Base-by-base conservation (phyloP, 148 eudicot species). In the Cornus kousa region DNA sequence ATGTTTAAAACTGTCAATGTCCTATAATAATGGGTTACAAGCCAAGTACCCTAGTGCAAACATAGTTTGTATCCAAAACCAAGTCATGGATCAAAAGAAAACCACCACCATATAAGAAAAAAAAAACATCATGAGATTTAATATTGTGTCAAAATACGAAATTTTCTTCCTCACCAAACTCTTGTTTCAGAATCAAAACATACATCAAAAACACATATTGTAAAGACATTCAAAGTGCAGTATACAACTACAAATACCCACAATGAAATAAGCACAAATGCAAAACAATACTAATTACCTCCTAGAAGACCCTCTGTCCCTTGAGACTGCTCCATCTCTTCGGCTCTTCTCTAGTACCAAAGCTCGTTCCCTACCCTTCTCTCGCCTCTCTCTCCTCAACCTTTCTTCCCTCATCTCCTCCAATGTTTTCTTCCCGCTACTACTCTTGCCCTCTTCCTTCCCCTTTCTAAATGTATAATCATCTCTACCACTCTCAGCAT, bases 371-470 rank as follows among this genome's bases (percentile, higher is more conserved):
- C 98, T 85, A 77, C 88, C 95, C 81, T 90, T 91, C 88, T 95
- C 99, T 12, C 71, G 81, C 70, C 78, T 89, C 91, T 95, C 97
- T 81, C 99, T 87, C 83, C 84, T 90, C 93, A 95, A 80, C 84
- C 97, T 83, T 81, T 93, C 99, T 77, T 93, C 97, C 77, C 99
- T 87, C 85, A 95, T 68, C 88, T 91, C 89, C 83, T 92, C 91
- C 83, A 95, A 67, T 1, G 86, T 89, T 86, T 90, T 91, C 90
- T 85, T 83, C 83, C 82, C 88, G 28, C 28, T 28, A 53, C 74
- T 53, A 46, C 86, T 78, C 67, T 78, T 86, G 37, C 32, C 72
- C 77, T 46, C 78, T 64, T 68, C 39, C 40, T 40, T 46, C 60
- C 24, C 68, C 7, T 2, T 66, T 53, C 68, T 67, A 67, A 10